Percentiles rank a stretch among this genome's conserved stretches.
Conservation (phyloP, 2,329 filamentous ascomycete genomes). For the Ascochyta clinopodiicola region DNA sequence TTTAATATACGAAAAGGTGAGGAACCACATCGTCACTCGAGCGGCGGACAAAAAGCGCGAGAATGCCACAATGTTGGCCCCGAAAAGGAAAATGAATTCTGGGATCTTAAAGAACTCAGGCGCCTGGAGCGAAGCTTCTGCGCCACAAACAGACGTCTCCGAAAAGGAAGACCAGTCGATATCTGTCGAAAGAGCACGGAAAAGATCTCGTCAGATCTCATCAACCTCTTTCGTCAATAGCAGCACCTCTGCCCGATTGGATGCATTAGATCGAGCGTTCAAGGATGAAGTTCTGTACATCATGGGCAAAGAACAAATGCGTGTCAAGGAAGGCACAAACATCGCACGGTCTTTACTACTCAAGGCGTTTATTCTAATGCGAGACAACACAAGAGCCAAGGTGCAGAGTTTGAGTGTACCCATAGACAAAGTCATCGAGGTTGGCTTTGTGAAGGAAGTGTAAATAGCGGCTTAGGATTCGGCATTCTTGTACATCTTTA, state of each 20-base stretch:
- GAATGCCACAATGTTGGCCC: slow-evolving; percentile 2
- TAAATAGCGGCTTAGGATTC: slow-evolving; percentile 32
- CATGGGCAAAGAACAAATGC: slow-evolving; percentile 59
- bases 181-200: slow-evolving; percentile 2
- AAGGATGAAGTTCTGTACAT: slow-evolving; percentile 60
- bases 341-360: slow-evolving; percentile 58
- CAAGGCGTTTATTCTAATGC: slow-evolving; percentile 66
- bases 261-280: slow-evolving; percentile 52
- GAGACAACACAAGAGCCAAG: slow-evolving; percentile 71
- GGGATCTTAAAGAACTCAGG: slow-evolving; percentile 6
- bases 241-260: slow-evolving; percentile 38
- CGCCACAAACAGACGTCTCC: slow-evolving; percentile 4
- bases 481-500: background rate
- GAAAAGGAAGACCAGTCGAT: slow-evolving; percentile 12
- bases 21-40: slow-evolving; percentile 45
- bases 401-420: slow-evolving; percentile 68
- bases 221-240: slow-evolving; percentile 14
- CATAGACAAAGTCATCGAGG: slow-evolving; percentile 68
- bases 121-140: background rate
- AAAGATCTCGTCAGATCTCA: slow-evolving; percentile 11
- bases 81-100: slow-evolving; percentile 1
- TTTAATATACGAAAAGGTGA: slow-evolving; percentile 65
- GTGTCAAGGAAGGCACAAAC: slow-evolving; percentile 51
- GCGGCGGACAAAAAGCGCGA: slow-evolving; percentile 31
- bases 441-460: slow-evolving; percentile 73